phyloP scores from a whole-genome alignment of 1,284 basidiomycete genomes.

The Hemileia vastatrix region DNA sequence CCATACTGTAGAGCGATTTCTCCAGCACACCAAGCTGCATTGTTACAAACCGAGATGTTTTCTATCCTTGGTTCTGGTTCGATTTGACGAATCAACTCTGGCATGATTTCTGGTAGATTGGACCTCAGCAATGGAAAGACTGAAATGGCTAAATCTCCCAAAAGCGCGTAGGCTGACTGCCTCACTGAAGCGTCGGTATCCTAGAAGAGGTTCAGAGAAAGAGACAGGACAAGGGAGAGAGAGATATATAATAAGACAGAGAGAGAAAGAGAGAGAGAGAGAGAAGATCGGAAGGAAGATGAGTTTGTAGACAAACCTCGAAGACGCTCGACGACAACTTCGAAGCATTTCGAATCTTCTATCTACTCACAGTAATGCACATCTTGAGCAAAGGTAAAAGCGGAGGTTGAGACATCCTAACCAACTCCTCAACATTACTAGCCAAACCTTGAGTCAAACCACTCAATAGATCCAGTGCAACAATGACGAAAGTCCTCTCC shows the following conservation, averaged over 20 bases:
- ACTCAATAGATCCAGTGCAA: conserved; percentile 85
- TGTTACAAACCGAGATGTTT: conserved; percentile 93
- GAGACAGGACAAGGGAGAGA: background rate
- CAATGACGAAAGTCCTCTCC: conserved; percentile 90
- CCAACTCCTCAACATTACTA: conserved; percentile 62
- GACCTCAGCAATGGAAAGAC: conserved; percentile 81
- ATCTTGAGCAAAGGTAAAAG: conserved; percentile 37
- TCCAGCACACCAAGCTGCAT: conserved; percentile 96
- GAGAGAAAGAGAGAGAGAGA: conserved; percentile 7
- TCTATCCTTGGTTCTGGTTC: conserved; percentile 81
- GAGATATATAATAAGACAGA: background rate
- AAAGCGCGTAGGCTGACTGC: conserved; percentile 90
- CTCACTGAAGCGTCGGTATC: conserved; percentile 84
- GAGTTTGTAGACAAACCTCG: background rate
- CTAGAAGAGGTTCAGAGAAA: no score
- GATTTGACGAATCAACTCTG: conserved; percentile 77
- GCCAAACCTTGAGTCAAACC: conserved; percentile 90
- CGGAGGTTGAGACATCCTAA: no score
- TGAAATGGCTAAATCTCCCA: conserved; percentile 94
- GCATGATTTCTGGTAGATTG: conserved; percentile 76
- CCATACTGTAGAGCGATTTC: conserved; percentile 86
- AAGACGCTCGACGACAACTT: background rate
- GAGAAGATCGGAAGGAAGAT: background rate
- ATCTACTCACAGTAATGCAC: conserved; percentile 40
- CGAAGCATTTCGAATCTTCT: no score